Base-by-base conservation (phyloP, 768 basidiomycete species). In the Suillus variegatus region DNA sequence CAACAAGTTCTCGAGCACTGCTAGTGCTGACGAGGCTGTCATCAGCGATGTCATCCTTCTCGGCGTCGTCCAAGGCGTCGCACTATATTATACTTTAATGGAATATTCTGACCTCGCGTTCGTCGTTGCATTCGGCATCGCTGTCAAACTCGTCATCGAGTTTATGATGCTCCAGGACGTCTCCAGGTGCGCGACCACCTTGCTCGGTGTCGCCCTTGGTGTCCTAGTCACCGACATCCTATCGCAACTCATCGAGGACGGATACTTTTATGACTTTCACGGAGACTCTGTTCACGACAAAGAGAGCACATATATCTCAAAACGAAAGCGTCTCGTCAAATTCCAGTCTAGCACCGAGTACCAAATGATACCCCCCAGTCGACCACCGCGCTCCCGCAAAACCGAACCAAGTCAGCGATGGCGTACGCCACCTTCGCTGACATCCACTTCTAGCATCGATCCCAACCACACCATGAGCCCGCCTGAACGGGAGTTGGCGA, bases 11-110 rank as follows among this genome's bases (percentile, higher is more conserved):
- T 85, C 81, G 67, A 79, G 78, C 67, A 80, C 79, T 65, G 75
- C 36, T 67, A 71, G 44, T 55, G 22, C 28, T 4, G 70, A 73
- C 1, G 70, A 73, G 25, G 67, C 84, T 35, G 77, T 85, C 69
- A 75, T 88, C 49, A 84, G 84, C 65, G 85, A 90, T 71, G 81
- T 82, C 70, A 77, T 92, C 73, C 85, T 94, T 64, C 77, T 85
- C 60, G 92, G 92, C 60, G 82, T 88, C 70, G 88, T 89, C 83
- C 89, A 92, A 75, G 92, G 92, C 60, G 86, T 91, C 68, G 88
- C 85, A 32, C 80, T 94, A 61, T 89, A 92, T 71, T 89, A 86
- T 71, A 81, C 88, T 63, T 82, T 85, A 67, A 86, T 79, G 70
- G 81, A 84, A 72, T 82, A 82, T 63, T 81, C 83, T 56, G 79